Evolutionary conservation across 345 rosid species (phyloP), one percentile per base, ranked within the genome.

Genomic region (Populus davidiana): DNA sequence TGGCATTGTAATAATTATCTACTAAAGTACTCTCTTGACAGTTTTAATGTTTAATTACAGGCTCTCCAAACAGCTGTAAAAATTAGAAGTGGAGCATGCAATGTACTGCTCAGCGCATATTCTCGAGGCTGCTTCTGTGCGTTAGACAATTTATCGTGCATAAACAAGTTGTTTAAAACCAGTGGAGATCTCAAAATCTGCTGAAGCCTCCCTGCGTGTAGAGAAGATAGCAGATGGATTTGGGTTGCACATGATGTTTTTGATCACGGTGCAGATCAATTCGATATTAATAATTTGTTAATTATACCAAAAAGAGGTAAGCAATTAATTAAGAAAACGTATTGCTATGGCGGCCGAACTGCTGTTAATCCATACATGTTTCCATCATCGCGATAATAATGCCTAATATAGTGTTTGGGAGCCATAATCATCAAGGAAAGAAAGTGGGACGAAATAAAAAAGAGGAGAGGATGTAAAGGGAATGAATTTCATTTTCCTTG

Each of bases 231-330:
- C 54, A 38, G 39, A 13, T 56, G 41, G 43, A 56, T 39, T 56
- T 69, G 72, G 39, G 73, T n/a, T 59, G 73, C 69, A 54, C 79
- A 77, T 69, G 79, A 50, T 18, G 59, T 50, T 39, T 52, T n/a
- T 23, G 33, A n/a, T 71, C 38, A 41, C 64, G n/a, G n/a, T 23
- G 12, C 18, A 33, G 54, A 71, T 35, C 41, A 17, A 50, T 50
- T 50, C 59, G n/a, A 17, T 18, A 6, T 50, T 50, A 20, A 39
- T 7, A 39, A 7, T 39, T 50, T 18, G 20, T 50, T 50, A 17
- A 21, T 18, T 18, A 18, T 18, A 50, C 8, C 54, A 18, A 18
- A 18, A 50, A 4, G 8, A 50, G 59, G 59, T 5, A 18, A 50
- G 43, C 43, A 39, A 39, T 6, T 6, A 1, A 39, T 39, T 39